A percentile compares a stretch with the other conserved stretches of the same genome.
Evolutionary conservation across 1,284 basidiomycete species (phyloP).

Genomic region (Hemileia vastatrix): DNA sequence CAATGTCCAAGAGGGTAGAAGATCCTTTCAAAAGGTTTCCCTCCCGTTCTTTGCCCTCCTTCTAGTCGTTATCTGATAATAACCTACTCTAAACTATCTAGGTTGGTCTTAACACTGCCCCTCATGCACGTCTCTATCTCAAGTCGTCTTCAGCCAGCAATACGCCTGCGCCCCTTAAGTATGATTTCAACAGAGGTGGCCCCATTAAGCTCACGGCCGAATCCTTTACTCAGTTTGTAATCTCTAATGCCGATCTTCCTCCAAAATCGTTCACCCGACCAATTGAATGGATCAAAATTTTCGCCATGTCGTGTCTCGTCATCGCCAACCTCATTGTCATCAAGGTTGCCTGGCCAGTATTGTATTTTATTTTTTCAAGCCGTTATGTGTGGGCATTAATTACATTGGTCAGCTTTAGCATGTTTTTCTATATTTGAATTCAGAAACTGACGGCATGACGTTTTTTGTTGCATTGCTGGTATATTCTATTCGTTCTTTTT

Average conservation of each 20-base stretch:
- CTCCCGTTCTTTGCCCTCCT: background rate
- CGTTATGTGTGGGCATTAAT: constrained; percentile 18
- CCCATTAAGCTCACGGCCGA: constrained; percentile 5
- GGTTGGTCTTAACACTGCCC: constrained; percentile 64
- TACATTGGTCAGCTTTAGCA: background rate
- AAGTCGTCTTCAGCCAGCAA: constrained; percentile 51
- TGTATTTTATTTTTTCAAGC: constrained; percentile 5
- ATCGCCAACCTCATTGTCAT: constrained; percentile 4
- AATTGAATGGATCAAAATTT: constrained; percentile 16
- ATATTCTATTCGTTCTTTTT: background rate
- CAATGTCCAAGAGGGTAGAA: constrained; percentile 67
- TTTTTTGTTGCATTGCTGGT: background rate
- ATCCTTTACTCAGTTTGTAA: constrained; percentile 7
- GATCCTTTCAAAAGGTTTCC: constrained; percentile 66
- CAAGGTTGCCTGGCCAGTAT: constrained; percentile 20
- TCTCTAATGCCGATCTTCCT: background rate
- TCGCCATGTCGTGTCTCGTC: constrained; percentile 14
- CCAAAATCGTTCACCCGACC: constrained; percentile 13
- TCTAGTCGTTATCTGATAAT: background rate
- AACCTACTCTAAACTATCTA: constrained; percentile 35
- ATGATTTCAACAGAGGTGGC: constrained; percentile 59
- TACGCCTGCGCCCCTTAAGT: no score
- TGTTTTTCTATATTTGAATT: background rate
- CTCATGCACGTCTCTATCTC: constrained; percentile 67
- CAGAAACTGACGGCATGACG: background rate